Evolutionary conservation across 192 early-diverging fungal species (phyloP).

Genomic region (Dissophora ornata): DNA sequence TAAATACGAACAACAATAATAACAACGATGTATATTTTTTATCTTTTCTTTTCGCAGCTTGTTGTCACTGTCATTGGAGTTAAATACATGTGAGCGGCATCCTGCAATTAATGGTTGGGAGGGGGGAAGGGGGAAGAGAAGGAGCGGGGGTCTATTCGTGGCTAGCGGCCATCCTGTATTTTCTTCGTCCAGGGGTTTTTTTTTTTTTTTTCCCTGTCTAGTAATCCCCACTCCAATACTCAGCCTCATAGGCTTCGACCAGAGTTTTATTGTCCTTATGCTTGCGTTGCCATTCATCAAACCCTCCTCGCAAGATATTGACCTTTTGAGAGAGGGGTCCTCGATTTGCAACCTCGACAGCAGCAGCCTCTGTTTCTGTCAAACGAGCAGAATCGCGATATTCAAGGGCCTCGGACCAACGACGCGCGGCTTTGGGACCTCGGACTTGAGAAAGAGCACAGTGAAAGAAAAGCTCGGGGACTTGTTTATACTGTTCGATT

Average conservation of each 20-base stretch:
- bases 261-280: slow-evolving; percentile 67
- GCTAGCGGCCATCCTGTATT: too few relatives aligned
- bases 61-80: too few relatives aligned
- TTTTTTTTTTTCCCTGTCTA: too few relatives aligned
- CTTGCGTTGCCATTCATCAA: slow-evolving; percentile 70
- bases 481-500: slow-evolving; percentile 63
- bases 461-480: slow-evolving; percentile 84
- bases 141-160: too few relatives aligned
- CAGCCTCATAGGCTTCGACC: slow-evolving; percentile 67
- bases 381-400: slow-evolving; percentile 2
- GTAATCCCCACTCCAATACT: slow-evolving; percentile 57
- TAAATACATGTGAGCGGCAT: too few relatives aligned
- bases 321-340: slow-evolving; percentile 58
- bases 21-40: too few relatives aligned
- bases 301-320: slow-evolving; percentile 72
- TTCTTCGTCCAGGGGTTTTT: too few relatives aligned
- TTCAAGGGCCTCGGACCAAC: slow-evolving; percentile 64
- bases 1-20: too few relatives aligned
- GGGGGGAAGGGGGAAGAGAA: too few relatives aligned
- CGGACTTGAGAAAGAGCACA: slow-evolving; percentile 89
- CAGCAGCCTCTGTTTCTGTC: slow-evolving; percentile 11
- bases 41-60: too few relatives aligned
- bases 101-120: too few relatives aligned
- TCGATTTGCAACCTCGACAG: slow-evolving; percentile 6
- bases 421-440: slow-evolving; percentile 78